phyloP scores from a whole-genome alignment of 73 alveolate species.

The Stentor roeselii region DNA sequence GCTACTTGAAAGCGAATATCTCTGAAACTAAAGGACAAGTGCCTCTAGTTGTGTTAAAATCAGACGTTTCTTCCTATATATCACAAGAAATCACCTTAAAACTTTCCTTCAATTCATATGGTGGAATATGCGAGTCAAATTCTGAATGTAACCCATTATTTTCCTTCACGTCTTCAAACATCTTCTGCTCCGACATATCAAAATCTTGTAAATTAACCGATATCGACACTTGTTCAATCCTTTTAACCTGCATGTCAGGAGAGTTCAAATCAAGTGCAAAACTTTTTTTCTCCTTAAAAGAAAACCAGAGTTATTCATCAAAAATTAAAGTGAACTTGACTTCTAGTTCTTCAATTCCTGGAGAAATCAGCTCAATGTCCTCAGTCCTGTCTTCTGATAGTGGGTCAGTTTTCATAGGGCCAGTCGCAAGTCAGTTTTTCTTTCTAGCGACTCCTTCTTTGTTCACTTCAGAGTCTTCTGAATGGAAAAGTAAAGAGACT shows the following conservation, averaged over 20 bases:
- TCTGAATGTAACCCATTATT: neutral
- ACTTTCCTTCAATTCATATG: neutral
- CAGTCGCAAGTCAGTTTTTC: neutral
- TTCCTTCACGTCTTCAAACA: neutral
- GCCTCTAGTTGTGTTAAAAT: neutral
- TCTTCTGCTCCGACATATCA: neutral
- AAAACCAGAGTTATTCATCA: neutral
- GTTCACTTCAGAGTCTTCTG: neutral
- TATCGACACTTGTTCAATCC: neutral
- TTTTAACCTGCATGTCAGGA: neutral
- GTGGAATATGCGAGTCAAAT: neutral
- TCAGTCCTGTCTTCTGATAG: neutral
- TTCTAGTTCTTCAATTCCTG: neutral
- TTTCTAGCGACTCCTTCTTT: slow-evolving; percentile 9
- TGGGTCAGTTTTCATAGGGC: slow-evolving; percentile 11
- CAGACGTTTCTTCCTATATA: neutral
- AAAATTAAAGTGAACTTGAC: neutral
- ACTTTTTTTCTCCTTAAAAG: neutral
- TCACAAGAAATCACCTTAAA: neutral
- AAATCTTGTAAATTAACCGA: neutral
- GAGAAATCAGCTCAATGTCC: neutral
- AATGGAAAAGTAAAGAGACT: neutral
- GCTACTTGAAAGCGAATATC: neutral
- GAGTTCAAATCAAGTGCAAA: neutral
- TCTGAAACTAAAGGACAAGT: neutral